Evolutionary conservation across 2,329 filamentous ascomycete genomes (phyloP), one percentile per base, ranked within the genome.

Genomic region (Botrytis aclada): DNA sequence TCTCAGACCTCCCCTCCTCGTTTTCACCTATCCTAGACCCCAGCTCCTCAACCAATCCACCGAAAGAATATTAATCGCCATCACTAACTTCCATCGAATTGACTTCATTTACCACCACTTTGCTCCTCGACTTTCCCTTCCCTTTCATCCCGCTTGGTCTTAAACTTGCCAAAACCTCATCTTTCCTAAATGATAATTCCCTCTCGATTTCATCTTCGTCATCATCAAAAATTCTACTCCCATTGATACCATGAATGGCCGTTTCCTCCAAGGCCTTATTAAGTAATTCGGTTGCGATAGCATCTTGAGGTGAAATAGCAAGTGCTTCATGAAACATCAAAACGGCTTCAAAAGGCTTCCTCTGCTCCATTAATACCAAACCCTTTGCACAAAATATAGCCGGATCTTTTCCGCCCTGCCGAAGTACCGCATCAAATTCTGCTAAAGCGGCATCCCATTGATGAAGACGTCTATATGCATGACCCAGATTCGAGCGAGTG

Each of bases 391-490:
- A 89, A 80, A 97, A 96, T 4, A 96, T 88, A 43, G 89, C 87
- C 0, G 92, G 87, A 75, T 96, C 92, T 76, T 95, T 94, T 61
- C 92, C 92, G 12, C 94, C 93, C 64, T 93, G 88, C 20, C 95
- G 87, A 43, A 98, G 86, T 43, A 97, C 96, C 79, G 95, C 91
- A 76, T 98, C 93, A 78, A 98, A 98, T 80, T 95, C 89, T 2
- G 85, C 86, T 18, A 98, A 86, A 0, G 95, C 92, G 70, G 92
- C 89, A 43, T 90, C 86, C 76, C 91, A 90, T 72, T 89, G 86
- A 1, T 90, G 87, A 72, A 92, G 83, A 29, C 94, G 90, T 70
- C 96, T 89, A 75, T 94, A 91, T 0, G 95, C 92, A 80, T 99
- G 96, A 0, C 91, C 97, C 25, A 99, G 87, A 78, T 99, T 99